Evolutionary conservation across 768 basidiomycete species (phyloP).

Genomic region (Mycena belliarum): DNA sequence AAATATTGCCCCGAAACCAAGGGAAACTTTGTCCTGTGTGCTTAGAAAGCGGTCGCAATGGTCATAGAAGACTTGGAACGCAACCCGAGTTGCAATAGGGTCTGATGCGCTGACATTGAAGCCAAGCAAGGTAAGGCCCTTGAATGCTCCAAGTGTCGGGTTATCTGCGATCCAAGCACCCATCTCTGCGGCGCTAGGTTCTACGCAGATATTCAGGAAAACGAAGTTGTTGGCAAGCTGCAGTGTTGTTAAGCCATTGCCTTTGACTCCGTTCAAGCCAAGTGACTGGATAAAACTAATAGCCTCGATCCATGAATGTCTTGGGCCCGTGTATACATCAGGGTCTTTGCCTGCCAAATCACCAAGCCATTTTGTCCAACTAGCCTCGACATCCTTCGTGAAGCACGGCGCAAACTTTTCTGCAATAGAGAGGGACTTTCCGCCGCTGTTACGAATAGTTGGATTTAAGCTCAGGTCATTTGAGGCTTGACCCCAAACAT

Average conservation of each 20-base stretch:
- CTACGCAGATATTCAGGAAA: conserved; percentile 4
- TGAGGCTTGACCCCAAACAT: too few relatives aligned
- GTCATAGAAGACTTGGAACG: conserved; percentile 11
- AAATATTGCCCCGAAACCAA: conserved; percentile 23
- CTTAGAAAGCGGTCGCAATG: conserved; percentile 11
- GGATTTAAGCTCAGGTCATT: too few relatives aligned
- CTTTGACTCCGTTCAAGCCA: neutral
- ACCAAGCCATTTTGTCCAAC: too few relatives aligned
- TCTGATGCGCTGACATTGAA: conserved; percentile 1
- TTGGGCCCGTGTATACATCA: too few relatives aligned
- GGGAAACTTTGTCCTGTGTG: conserved; percentile 5
- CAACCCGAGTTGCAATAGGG: neutral
- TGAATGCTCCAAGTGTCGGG: conserved; percentile 5
- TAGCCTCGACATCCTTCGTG: too few relatives aligned
- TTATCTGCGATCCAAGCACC: conserved; percentile 14
- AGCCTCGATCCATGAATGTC: neutral
- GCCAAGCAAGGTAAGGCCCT: conserved; percentile 6
- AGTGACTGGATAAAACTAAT: neutral
- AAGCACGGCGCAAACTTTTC: too few relatives aligned
- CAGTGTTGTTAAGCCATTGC: conserved; percentile 13
- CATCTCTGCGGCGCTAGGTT: neutral
- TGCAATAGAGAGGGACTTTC: too few relatives aligned
- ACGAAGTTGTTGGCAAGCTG: conserved; percentile 20
- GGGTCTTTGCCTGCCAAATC: too few relatives aligned
- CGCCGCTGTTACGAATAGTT: too few relatives aligned